Evolutionary conservation across 1,139 yeast genomes (phyloP).

Genomic region (Candida sanyaensis): DNA sequence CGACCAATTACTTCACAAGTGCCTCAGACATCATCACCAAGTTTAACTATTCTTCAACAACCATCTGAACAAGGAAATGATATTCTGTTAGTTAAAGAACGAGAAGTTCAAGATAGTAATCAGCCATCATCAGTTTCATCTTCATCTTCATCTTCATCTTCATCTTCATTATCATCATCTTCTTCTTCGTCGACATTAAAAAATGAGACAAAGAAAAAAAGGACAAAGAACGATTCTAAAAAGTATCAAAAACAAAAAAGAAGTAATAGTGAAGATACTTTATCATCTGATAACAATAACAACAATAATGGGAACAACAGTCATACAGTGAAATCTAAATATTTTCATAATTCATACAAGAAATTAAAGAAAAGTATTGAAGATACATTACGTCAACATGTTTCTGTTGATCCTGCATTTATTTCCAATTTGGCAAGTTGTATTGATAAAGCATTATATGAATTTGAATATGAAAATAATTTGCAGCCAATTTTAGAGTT

Average conservation of each 20-base stretch:
- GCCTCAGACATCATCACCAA: conserved; percentile 1
- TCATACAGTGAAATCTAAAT: not conserved
- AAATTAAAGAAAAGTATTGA: conserved; percentile 10
- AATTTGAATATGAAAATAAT: conserved; percentile 7
- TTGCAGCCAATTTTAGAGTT: conserved; percentile 4
- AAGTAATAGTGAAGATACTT: not conserved
- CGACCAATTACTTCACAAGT: not conserved
- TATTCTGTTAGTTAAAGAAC: not conserved
- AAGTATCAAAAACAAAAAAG: not conserved
- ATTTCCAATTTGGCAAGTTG: conserved; percentile 8
- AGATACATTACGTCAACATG: conserved; percentile 7
- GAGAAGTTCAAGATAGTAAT: not conserved
- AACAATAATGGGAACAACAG: not conserved
- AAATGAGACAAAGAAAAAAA: not conserved
- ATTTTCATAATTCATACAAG: conserved; percentile 9
- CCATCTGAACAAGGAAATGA: not conserved
- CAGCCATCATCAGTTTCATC: not conserved
- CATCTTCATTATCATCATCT: no score
- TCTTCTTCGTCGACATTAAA: not conserved
- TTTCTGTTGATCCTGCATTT: conserved; percentile 13
- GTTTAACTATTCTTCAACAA: not conserved
- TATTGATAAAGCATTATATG: conserved; percentile 9
- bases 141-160: not conserved
- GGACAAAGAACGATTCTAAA: not conserved
- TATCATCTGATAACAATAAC: not conserved